phyloP scores from a whole-genome alignment of 1,284 basidiomycete genomes.

The Trichosporon sp. region DNA sequence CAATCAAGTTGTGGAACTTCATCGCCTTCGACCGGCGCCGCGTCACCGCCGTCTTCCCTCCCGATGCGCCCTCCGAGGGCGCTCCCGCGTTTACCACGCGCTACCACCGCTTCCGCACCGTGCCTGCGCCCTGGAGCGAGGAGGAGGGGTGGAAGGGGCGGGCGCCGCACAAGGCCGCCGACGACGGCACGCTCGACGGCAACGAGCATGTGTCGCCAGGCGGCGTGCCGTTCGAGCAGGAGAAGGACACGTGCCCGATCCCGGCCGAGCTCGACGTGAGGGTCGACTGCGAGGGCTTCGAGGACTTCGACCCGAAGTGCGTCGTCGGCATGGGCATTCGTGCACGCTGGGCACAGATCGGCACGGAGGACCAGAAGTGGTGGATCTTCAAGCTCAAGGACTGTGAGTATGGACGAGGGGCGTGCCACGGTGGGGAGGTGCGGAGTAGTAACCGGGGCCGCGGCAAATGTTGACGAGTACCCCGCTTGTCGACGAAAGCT shows the following conservation, averaged over 20 bases:
- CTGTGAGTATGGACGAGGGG: slow-evolving; percentile 39
- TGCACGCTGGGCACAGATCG: slow-evolving; percentile 40
- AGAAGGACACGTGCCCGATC: slow-evolving; percentile 23
- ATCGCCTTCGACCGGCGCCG: slow-evolving; percentile 33
- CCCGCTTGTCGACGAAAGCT: background rate
- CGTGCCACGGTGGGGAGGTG: no score
- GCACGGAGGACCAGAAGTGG: slow-evolving; percentile 25
- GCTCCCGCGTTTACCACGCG: slow-evolving; percentile 14
- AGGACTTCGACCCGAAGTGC: background rate
- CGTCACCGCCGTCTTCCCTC: slow-evolving; percentile 22
- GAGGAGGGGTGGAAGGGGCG: slow-evolving; percentile 19
- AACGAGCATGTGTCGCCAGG: background rate
- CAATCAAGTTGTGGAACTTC: slow-evolving; percentile 20
- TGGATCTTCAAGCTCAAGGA: slow-evolving; percentile 42
- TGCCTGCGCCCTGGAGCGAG: slow-evolving; percentile 31
- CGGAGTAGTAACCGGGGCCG: no score
- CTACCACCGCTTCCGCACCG: slow-evolving; percentile 30
- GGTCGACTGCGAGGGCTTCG: slow-evolving; percentile 20
- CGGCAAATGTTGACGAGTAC: background rate
- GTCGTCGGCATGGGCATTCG: slow-evolving; percentile 37
- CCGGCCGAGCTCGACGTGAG: slow-evolving; percentile 28
- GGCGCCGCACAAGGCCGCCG: background rate
- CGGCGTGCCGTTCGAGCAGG: slow-evolving; percentile 21
- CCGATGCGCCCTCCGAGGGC: slow-evolving; percentile 1
- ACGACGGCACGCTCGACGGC: background rate